phyloP scores from a whole-genome alignment of 1,284 basidiomycete species.

The Apiotrichum akiyoshidainum region DNA sequence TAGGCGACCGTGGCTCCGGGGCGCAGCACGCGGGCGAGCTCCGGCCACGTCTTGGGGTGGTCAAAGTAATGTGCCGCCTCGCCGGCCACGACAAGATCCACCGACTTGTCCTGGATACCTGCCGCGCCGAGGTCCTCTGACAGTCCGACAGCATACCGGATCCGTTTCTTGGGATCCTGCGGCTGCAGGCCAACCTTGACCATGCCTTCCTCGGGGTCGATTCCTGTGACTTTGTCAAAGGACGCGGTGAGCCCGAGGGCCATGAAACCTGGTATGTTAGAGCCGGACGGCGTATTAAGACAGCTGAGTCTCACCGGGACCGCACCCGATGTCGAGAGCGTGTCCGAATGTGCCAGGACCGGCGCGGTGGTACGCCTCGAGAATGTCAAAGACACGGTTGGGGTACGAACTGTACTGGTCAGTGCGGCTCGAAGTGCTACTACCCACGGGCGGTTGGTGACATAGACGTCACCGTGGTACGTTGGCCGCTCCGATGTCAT shows the following conservation, averaged over 20 bases:
- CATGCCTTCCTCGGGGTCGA: conserved; percentile 74
- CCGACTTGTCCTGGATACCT: conserved; percentile 53
- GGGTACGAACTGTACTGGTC: conserved; percentile 27
- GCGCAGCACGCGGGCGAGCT: conserved; percentile 62
- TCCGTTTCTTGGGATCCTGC: conserved; percentile 22
- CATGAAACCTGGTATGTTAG: conserved; percentile 33
- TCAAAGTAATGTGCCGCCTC: conserved; percentile 87
- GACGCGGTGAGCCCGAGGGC: conserved; percentile 58
- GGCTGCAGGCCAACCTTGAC: conserved; percentile 58
- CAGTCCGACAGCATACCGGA: conserved; percentile 53
- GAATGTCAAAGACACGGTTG: conserved; percentile 24
- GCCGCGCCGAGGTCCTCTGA: conserved; percentile 19
- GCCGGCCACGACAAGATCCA: conserved; percentile 71
- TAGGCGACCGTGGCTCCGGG: conserved; percentile 68
- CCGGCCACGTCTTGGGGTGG: conserved; percentile 67
- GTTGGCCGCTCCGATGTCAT: conserved; percentile 10
- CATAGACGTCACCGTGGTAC: conserved; percentile 18
- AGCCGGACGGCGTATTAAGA: no score
- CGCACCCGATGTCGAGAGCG: conserved; percentile 71
- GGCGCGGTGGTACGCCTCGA: conserved; percentile 25
- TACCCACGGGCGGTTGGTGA: conserved; percentile 32
- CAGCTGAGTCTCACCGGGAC: conserved; percentile 55
- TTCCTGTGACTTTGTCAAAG: conserved; percentile 65
- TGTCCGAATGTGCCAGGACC: conserved; percentile 22
- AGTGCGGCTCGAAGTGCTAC: background rate